These are phyloP conservation scores for Vitis riparia DNA, from an alignment of 164 flowering plant species.

Conservation along the genomic window DNA sequence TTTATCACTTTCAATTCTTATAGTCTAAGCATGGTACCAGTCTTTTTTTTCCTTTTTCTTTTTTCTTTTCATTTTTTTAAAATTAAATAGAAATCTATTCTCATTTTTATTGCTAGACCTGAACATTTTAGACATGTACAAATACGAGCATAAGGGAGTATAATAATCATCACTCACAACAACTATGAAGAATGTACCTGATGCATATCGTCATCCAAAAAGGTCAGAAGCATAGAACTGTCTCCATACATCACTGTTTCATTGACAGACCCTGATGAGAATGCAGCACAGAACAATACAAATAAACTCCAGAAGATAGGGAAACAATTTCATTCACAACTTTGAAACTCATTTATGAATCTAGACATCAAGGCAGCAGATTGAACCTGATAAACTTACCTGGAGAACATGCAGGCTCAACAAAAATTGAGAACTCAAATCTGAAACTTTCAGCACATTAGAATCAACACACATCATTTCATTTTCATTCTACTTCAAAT, in stretches of 20 bases:
- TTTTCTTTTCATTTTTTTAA: no score
- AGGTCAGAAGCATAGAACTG: neutral
- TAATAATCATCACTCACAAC: neutral
- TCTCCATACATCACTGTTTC: no score
- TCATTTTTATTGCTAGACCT: no score
- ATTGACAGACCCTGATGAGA: slow-evolving; percentile 23
- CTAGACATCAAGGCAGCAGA: neutral
- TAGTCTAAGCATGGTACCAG: no score
- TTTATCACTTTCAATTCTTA: no score
- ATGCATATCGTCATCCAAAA: slow-evolving; percentile 19
- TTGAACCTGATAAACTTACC: slow-evolving; percentile 17
- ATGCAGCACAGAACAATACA: no score
- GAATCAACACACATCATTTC: slow-evolving; percentile 16
- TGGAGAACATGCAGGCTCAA: slow-evolving; percentile 15
- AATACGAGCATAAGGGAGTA: neutral
- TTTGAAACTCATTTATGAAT: neutral
- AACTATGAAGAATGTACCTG: slow-evolving; percentile 26
- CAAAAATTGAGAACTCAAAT: slow-evolving; percentile 13
- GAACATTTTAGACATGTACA: no score
- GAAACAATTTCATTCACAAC: no score
- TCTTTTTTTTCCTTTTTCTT: no score
- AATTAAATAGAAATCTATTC: no score
- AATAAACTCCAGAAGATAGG: neutral
- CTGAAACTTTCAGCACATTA: slow-evolving; percentile 16
- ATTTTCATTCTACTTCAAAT: slow-evolving; percentile 21